Base-by-base conservation (phyloP, 2,329 filamentous ascomycete species). In the Neospermospora avenae region DNA sequence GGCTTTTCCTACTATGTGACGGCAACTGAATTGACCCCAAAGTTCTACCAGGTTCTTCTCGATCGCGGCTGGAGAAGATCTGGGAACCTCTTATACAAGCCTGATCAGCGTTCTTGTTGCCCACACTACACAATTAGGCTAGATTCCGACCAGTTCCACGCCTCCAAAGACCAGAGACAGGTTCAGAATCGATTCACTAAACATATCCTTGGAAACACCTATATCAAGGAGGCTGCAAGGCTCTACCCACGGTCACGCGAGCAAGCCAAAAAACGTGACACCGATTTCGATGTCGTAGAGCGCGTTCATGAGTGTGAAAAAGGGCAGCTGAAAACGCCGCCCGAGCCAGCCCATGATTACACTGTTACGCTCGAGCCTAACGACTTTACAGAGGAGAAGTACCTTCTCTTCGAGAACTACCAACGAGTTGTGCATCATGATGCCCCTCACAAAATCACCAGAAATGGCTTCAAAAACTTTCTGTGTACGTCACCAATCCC, bases 61-160 rank as follows among this genome's bases (percentile, higher is more conserved):
- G 84, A 92, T 73, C 84, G 88, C 65, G 89, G 87, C 63, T 95
- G 89, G 89, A 87, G 90, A 73, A 82, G 89, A 64, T 92, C 86
- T 39, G 86, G 83, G 16, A 84, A 77, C 28, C 78, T 91, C 8
- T 77, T 95, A 52, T 95, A 95, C 75, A 85, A 90, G 62, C 90
- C 90, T 14, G 88, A 95, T 73, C 86, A 91, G 69, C 82, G 82
- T 60, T 90, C 91, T 63, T 99, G 95, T 71, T 99, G 95, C 74
- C 92, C 93, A 46, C 92, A 97, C 71, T 98, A 93, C 73, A 92
- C 89, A 0, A 86, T 95, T 57, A 85, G 89, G 49, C 78, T 93
- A 20, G 88, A 91, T 68, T 84, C 85, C 24, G 73, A 77, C 49
- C 76, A 80, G 41, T 90, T 89, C 74, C 85, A 83, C 65, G 79